Evolutionary conservation across 1,139 yeast species (phyloP).

Genomic region (Yamadazyma diddensiae): DNA sequence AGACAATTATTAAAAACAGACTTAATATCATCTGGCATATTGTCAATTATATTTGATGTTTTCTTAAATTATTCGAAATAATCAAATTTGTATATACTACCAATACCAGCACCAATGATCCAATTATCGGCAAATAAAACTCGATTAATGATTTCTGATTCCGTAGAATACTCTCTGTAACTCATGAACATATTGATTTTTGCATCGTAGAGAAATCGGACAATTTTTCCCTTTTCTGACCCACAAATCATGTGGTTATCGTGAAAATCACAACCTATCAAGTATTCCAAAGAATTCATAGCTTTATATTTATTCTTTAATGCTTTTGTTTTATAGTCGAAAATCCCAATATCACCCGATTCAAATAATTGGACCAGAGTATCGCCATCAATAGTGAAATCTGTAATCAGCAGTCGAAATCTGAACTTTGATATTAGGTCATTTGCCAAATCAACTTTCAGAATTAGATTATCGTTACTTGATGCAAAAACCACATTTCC

Average conservation of each 20-base stretch:
- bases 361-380: slow-evolving; percentile 4
- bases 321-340: slow-evolving; percentile 2
- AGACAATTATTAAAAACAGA: too few relatives aligned
- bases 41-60: too few relatives aligned
- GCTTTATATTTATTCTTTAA: slow-evolving; percentile 7
- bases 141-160: slow-evolving; percentile 6
- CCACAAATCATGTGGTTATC: slow-evolving; percentile 5
- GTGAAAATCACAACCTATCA: slow-evolving; percentile 4
- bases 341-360: slow-evolving; percentile 5
- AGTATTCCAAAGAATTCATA: slow-evolving; percentile 2
- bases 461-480: slow-evolving; percentile 28
- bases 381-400: slow-evolving; percentile 7
- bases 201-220: slow-evolving; percentile 3
- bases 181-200: slow-evolving; percentile 5
- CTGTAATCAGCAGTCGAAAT: slow-evolving; percentile 11
- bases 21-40: too few relatives aligned
- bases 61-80: too few relatives aligned
- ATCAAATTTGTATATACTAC: too few relatives aligned
- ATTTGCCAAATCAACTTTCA: slow-evolving; percentile 26
- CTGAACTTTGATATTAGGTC: slow-evolving; percentile 16
- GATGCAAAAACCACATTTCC: slow-evolving; percentile 16
- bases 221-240: slow-evolving; percentile 5
- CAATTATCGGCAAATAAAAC: too few relatives aligned
- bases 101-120: too few relatives aligned
- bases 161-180: not conserved